phyloP scores from a whole-genome alignment of 495 filamentous ascomycete species.

The Saxispiralis lemnorum region DNA sequence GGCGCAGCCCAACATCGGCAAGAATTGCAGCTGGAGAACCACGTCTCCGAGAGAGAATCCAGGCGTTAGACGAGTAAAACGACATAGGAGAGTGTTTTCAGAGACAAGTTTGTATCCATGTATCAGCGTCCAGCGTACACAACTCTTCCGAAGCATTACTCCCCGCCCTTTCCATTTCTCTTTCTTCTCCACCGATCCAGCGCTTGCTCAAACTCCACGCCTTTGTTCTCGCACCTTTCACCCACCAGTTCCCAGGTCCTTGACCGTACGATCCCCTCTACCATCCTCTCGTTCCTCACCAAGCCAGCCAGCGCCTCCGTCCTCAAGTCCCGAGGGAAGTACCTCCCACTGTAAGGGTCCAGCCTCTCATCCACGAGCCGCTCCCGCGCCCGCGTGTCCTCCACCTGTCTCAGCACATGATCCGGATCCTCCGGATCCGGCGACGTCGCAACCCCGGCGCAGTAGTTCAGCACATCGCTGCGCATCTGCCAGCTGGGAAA shows the following conservation, averaged over 20 bases:
- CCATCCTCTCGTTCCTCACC: constrained; percentile 64
- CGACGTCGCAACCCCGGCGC: constrained; percentile 69
- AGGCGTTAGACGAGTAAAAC: too few relatives aligned
- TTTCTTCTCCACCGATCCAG: constrained; percentile 40
- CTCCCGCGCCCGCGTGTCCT: constrained; percentile 53
- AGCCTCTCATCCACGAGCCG: constrained; percentile 71
- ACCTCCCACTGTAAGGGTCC: constrained; percentile 79
- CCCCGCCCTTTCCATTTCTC: not conserved
- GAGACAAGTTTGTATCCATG: not conserved
- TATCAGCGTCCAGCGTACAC: not conserved
- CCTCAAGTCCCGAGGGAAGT: constrained; percentile 64
- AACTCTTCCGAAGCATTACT: not conserved
- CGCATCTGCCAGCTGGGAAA: constrained; percentile 80
- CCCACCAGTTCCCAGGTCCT: constrained; percentile 69
- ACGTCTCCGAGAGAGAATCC: too few relatives aligned
- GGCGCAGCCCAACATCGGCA: too few relatives aligned
- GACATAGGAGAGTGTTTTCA: not conserved
- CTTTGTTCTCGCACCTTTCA: constrained; percentile 52
- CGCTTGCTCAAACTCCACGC: constrained; percentile 41
- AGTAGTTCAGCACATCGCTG: constrained; percentile 77
- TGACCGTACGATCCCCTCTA: constrained; percentile 72
- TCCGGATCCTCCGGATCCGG: constrained; percentile 84
- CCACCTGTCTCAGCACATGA: constrained; percentile 45
- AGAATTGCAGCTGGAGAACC: too few relatives aligned
- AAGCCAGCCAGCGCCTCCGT: constrained; percentile 65